Evolutionary conservation across 768 basidiomycete genomes (phyloP).

Genomic region (Pleurotus ostreatus): DNA sequence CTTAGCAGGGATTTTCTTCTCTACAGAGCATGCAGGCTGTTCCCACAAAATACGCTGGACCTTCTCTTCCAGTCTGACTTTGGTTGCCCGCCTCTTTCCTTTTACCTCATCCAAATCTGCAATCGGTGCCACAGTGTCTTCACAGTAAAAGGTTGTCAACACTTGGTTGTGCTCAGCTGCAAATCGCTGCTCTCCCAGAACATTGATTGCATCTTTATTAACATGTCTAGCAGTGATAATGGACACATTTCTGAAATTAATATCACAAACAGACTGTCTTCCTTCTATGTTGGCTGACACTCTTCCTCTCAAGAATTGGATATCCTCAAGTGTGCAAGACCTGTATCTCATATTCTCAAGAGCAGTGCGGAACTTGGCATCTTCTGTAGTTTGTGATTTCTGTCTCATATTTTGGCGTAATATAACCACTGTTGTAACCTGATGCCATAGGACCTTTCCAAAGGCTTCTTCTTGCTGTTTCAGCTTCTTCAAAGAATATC

Average conservation of each 20-base stretch:
- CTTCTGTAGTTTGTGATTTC: constrained; percentile 17
- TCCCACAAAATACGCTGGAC: not conserved
- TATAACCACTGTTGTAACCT: constrained; percentile 28
- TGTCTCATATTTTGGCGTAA: constrained; percentile 26
- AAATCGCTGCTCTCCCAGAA: constrained; percentile 21
- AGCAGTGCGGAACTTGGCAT: constrained; percentile 21
- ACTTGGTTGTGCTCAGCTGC: constrained; percentile 22
- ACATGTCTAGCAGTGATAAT: constrained; percentile 27
- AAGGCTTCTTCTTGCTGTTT: constrained; percentile 16
- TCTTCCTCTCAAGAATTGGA: constrained; percentile 14
- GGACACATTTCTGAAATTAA: constrained; percentile 23
- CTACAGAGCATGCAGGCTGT: not conserved
- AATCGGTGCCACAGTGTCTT: constrained; percentile 12
- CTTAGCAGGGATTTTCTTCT: constrained; percentile 20
- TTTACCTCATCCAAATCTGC: not conserved
- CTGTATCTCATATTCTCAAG: constrained; percentile 26
- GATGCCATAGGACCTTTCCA: constrained; percentile 27
- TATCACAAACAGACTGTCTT: constrained; percentile 4
- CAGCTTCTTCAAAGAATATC: not conserved
- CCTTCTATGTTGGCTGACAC: constrained; percentile 5
- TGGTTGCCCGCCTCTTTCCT: not conserved
- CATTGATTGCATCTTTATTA: constrained; percentile 28
- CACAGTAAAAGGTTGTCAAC: constrained; percentile 24
- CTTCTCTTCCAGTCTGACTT: not conserved
- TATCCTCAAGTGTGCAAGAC: constrained; percentile 19